Evolutionary conservation across 192 early-diverging fungal genomes (phyloP).

Genomic region (Coemansia sp.): DNA sequence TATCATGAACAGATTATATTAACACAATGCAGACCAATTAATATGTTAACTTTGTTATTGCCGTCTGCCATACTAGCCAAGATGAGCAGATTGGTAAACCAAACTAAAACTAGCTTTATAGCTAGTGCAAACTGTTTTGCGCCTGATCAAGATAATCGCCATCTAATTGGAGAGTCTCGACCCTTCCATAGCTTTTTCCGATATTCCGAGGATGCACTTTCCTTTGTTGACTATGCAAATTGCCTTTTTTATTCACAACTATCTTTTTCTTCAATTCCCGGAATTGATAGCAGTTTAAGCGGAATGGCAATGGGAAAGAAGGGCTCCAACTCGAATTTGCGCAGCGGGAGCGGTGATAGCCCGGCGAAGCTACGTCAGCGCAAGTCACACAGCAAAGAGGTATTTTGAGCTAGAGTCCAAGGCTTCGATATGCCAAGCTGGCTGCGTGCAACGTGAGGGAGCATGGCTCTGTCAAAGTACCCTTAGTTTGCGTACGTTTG

Average conservation of each 20-base stretch:
- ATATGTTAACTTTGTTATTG: no score
- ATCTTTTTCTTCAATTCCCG: background rate
- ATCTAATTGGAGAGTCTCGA: background rate
- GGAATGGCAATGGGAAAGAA: conserved; percentile 30
- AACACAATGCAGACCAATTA: no score
- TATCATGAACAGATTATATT: no score
- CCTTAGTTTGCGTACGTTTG: no score
- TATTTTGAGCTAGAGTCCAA: background rate
- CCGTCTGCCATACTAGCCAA: no score
- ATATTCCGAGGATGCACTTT: background rate
- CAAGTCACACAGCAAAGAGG: conserved; percentile 28
- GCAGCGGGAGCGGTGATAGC: conserved; percentile 15
- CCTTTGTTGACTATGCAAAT: background rate
- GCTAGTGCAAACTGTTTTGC: no score
- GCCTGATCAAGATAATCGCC: conserved; percentile 1
- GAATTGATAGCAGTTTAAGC: background rate
- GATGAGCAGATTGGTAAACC: no score
- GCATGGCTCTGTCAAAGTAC: no score
- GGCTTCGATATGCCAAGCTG: background rate
- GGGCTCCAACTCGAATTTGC: conserved; percentile 26
- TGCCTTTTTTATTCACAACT: background rate
- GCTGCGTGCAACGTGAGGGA: background rate
- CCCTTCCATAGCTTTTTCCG: background rate
- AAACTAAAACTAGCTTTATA: no score
- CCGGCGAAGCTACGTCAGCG: conserved; percentile 45